phyloP scores from a whole-genome alignment of 306 rosid genomes.

The Ammopiptanthus mongolicus region DNA sequence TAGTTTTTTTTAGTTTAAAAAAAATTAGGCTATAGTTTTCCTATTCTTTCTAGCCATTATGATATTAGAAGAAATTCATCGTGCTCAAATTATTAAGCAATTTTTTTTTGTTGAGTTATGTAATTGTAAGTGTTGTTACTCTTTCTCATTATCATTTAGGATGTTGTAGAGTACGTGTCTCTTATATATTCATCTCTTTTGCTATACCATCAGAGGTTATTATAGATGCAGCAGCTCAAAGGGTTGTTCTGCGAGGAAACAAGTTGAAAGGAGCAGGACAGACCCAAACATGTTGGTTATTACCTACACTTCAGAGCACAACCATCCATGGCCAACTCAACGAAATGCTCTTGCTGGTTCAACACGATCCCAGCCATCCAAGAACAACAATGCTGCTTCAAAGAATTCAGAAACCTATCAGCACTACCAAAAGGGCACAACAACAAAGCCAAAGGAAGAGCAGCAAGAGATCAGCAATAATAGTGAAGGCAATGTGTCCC shows the following conservation, averaged over 20 bases:
- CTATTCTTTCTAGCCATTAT: not conserved
- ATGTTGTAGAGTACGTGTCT: not conserved
- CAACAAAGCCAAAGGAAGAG: slow-evolving; percentile 43
- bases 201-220: slow-evolving; percentile 54
- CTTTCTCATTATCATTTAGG: not conserved
- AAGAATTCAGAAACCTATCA: slow-evolving; percentile 20
- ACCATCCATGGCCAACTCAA: slow-evolving; percentile 98
- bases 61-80: not conserved
- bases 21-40: not conserved
- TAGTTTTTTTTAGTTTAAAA: not conserved
- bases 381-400: slow-evolving; percentile 27
- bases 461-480: slow-evolving; percentile 21
- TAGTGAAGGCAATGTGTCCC: slow-evolving; percentile 27
- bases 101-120: not conserved
- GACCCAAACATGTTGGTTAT: slow-evolving; percentile 95
- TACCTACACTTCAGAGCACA: slow-evolving; percentile 93
- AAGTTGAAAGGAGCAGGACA: slow-evolving; percentile 84
- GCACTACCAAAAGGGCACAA: slow-evolving; percentile 15
- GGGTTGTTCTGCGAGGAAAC: slow-evolving; percentile 93
- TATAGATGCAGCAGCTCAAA: slow-evolving; percentile 95
- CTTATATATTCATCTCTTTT: not conserved
- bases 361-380: slow-evolving; percentile 60
- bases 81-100: not conserved
- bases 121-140: not conserved
- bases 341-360: slow-evolving; percentile 92